Evolutionary conservation across 352 stramenopile genomes (phyloP), one percentile per base, ranked within the genome.

Genomic region (Globisporangium canariense): DNA sequence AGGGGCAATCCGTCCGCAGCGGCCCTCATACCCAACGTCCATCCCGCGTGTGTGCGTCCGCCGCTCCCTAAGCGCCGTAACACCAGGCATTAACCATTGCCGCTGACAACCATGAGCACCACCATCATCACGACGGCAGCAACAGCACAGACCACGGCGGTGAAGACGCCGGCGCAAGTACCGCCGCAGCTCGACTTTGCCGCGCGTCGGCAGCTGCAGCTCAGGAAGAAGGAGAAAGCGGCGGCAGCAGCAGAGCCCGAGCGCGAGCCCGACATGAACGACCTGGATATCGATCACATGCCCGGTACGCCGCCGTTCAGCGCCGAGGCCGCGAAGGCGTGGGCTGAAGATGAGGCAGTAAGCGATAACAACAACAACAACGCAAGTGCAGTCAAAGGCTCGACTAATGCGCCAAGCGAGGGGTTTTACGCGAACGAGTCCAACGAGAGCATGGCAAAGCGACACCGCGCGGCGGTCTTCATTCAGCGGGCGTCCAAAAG

Each of bases 301-400:
- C 84, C 84, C 0, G 80, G 80, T 25, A 93, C 84, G n/a, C 84
- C 84, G 49, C 84, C 84, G 25, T 77, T 84, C 52, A 64, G 78
- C 58, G 65, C 65, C 8, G 71, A 71, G 28, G 74, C 60, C 36
- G 69, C 71, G 14, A 74, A 66, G 30, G 49, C 69, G 1, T 87
- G 78, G 78, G 67, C 67, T 3, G 52, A 43, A 70, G 52, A 46
- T 28, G 32, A 51, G 65, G 51, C 57, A 58, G 56, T 45, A 51
- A 3, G 11, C 54, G 22, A 43, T 38, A 3, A 52, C 38, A 14
- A 47, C 59, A 25, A 46, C 45, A 56, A 50, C 61, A 52, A 45
- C 56, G 20, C 57, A 41, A 16, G 36, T 14, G 36, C 36, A 58
- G 22, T 73, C 62, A 47, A 63, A 56, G 58, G 65, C 25, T n/a